These are phyloP conservation scores for Pseudogymnoascus sp. DNA, from an alignment of 2,329 filamentous ascomycete species.

Conservation along the genomic window DNA sequence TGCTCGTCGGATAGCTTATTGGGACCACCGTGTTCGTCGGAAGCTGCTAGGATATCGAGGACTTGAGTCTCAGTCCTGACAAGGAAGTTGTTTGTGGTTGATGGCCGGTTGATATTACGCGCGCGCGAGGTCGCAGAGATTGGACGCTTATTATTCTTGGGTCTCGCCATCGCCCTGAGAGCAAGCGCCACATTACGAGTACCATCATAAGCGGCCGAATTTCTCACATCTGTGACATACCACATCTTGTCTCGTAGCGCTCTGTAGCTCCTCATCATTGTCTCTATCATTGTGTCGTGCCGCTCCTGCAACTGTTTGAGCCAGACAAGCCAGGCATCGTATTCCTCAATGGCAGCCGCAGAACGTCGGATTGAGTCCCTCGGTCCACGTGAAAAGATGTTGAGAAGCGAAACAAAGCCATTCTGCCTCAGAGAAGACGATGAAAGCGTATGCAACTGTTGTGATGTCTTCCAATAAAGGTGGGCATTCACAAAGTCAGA, in stretches of 20 bases:
- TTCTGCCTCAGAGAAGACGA: conserved; percentile 56
- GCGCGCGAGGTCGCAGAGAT: conserved; percentile 31
- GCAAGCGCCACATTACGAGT: conserved; percentile 79
- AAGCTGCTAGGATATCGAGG: conserved; percentile 77
- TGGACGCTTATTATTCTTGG: conserved; percentile 35
- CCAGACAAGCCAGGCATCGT: conserved; percentile 75
- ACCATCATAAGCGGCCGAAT: conserved; percentile 81
- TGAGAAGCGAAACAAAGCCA: conserved; percentile 62
- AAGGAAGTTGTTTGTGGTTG: conserved; percentile 49
- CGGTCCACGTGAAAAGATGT: conserved; percentile 66
- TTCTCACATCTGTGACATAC: conserved; percentile 91
- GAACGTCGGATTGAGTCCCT: conserved; percentile 62
- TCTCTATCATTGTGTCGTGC: conserved; percentile 64
- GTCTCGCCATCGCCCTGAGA: conserved; percentile 79
- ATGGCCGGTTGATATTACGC: conserved; percentile 26
- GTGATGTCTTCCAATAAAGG: conserved; percentile 75
- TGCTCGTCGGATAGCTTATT: conserved; percentile 97
- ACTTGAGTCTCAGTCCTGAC: conserved; percentile 77
- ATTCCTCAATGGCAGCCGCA: conserved; percentile 66
- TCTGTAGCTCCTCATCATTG: conserved; percentile 65
- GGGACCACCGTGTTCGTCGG: conserved; percentile 75
- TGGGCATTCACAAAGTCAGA: conserved; percentile 80
- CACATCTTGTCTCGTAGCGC: conserved; percentile 94
- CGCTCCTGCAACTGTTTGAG: conserved; percentile 75
- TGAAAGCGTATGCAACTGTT: conserved; percentile 58